Evolutionary conservation across 306 rosid genomes (phyloP).

Genomic region (Pueraria montana): DNA sequence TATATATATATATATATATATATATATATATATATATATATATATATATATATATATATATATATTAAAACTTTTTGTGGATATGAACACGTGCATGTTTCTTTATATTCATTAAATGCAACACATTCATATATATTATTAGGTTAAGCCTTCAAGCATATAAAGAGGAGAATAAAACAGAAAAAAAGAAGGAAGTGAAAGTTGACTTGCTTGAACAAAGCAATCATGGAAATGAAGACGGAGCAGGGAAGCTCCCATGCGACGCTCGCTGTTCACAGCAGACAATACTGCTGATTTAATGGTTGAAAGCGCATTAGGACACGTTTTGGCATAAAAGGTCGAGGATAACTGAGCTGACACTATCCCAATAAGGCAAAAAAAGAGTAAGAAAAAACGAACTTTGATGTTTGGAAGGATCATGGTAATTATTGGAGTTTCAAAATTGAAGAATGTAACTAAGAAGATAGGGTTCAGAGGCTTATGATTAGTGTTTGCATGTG

Average conservation of each 20-base stretch:
- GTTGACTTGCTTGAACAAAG: slow-evolving; percentile 77
- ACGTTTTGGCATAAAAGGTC: slow-evolving; percentile 54
- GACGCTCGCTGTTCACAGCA: slow-evolving; percentile 65
- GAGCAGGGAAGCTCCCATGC: slow-evolving; percentile 89
- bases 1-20: too few species aligned
- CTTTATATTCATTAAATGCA: background rate
- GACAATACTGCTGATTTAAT: slow-evolving; percentile 52
- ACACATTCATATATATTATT: background rate
- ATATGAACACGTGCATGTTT: background rate
- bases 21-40: too few species aligned
- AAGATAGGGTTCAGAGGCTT: slow-evolving; percentile 5
- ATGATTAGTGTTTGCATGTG: slow-evolving; percentile 15
- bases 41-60: too few species aligned
- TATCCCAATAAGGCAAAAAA: slow-evolving; percentile 43
- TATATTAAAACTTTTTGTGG: too few species aligned
- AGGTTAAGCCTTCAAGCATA: background rate
- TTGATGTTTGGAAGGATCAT: slow-evolving; percentile 28
- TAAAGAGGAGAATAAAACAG: background rate
- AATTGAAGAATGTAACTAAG: background rate
- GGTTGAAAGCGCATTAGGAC: slow-evolving; percentile 72
- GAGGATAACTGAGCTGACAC: slow-evolving; percentile 70
- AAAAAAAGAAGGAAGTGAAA: background rate
- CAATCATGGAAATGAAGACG: slow-evolving; percentile 95
- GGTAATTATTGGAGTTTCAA: background rate
- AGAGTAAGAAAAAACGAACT: slow-evolving; percentile 36